Evolutionary conservation across 257 asterid genomes (phyloP), one percentile per base, ranked within the genome.

Genomic region (Linderniella brevidens): DNA sequence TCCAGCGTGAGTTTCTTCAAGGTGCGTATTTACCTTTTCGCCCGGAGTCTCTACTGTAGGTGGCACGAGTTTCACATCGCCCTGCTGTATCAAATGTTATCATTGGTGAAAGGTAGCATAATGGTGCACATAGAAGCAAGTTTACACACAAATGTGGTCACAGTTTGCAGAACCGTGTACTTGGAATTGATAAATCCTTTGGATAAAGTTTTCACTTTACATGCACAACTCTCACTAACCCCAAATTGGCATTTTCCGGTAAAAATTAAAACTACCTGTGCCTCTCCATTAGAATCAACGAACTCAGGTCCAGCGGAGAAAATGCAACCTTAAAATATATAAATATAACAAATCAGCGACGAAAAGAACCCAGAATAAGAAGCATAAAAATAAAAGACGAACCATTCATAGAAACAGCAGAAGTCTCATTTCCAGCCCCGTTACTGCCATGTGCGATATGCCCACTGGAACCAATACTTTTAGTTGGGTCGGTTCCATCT

Each of bases 251-350:
- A 25, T 25, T 25, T n/a, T 25, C 32, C 3, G 32, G 32, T 6
- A 25, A 25, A 25, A 25, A 25, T 25, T 25, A 25, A 3, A 54
- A 37, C 13, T 75, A 87, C 97, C 93, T 75, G 68, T 46, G 71
- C 50, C 49, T 75, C 77, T 44, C 64, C 29, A 50, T 59, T 70
- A 59, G 54, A 58, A 48, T 58, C 55, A 46, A 54, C 61, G 47
- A 13, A 45, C 36, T 42, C 70, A 63, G 62, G 58, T 60, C 76
- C 70, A 54, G 72, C 62, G 17, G 59, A 18, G 56, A 68, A 58
- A 58, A 25, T 3, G 32, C 32, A 3, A 25, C 32, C 3, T n/a
- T n/a, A 25, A 25, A 25, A 25, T 25, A 25, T 25, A 2, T 25
- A 6, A 25, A 25, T 2, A 2, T 25, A 25, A 25, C 32, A 2